Evolutionary conservation across 805 yeast genomes (phyloP), one percentile per base, ranked within the genome.

Genomic region (Wickerhamiella sorbophila): DNA sequence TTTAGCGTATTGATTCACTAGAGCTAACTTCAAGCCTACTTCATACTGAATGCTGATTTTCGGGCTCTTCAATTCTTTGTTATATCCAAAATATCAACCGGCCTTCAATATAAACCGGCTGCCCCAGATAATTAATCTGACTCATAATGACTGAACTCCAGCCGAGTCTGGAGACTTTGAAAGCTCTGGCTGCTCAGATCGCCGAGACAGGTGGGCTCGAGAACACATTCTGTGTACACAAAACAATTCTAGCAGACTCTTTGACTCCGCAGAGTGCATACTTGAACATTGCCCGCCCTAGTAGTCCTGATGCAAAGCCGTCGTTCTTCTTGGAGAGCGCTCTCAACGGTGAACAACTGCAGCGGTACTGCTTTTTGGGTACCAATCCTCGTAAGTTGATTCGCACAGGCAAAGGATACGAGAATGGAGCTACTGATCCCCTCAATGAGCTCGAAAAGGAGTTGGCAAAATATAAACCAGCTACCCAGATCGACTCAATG

Each of bases 261-360:
- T 62, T 86, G 55, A 85, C 94, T 3, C 95, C 95, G 2, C 94
- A 87, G 54, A 73, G 75, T 46, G 96, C 97, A 0, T 91, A 88
- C 58, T 64, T 91, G 56, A 84, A 81, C 60, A 69, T 91, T 41
- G 78, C 94, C 5, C 63, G 72, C 39, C 82, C 88, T 38, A 70
- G 72, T 2, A 47, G 57, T 8, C 70, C 71, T 27, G 60, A 69
- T 26, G 52, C 66, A 20, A 56, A 64, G 16, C 80, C 79, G 31
- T 79, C 94, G 3, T 87, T 88, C 53, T 64, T 91, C 40, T 73
- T 91, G 50, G 98, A 91, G 60, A 76, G 88, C 51, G 94, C 97
- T 1, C 72, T 72, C 46, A 83, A 83, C 45, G 95, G 95, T 39
- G 95, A 87, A 57, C 77, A 79, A 36, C 74, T 91, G 24, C 94